These are phyloP conservation scores for Daldinia concentrica DNA, from an alignment of 495 filamentous ascomycete genomes.

Conservation along the genomic window DNA sequence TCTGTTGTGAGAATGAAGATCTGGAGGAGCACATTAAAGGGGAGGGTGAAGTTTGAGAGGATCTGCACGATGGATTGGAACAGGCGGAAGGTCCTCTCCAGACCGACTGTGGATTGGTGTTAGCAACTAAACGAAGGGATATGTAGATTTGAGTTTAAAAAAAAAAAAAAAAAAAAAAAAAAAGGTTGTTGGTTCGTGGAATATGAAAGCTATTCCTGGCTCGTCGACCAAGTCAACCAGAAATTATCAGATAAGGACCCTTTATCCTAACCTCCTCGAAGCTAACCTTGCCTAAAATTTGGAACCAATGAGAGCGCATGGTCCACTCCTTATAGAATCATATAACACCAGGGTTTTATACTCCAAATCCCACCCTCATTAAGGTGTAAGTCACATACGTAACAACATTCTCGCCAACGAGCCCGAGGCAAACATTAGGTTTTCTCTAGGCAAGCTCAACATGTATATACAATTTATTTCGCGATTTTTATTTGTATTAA, in stretches of 20 bases:
- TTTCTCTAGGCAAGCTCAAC: neutral
- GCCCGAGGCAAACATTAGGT: neutral
- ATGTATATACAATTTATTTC: neutral
- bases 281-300: neutral
- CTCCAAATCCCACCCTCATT: neutral
- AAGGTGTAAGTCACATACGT: neutral
- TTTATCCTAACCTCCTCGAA: neutral
- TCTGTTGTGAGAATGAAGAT: conserved; percentile 23
- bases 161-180: neutral
- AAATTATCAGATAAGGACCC: neutral
- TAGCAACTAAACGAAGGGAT: neutral
- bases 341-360: neutral
- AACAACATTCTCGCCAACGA: neutral
- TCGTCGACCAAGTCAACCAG: neutral
- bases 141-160: neutral
- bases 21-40: conserved; percentile 39
- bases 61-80: conserved; percentile 66
- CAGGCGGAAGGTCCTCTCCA: conserved; percentile 70
- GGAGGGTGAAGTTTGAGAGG: conserved; percentile 51
- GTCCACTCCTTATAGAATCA: neutral
- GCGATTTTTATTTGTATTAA: neutral
- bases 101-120: conserved; percentile 54
- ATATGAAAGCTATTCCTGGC: neutral
- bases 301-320: neutral
- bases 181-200: neutral